Evolutionary conservation across 78 protist genomes (phyloP), one percentile per base, ranked within the genome.

Genomic region (Paulinella micropora): DNA sequence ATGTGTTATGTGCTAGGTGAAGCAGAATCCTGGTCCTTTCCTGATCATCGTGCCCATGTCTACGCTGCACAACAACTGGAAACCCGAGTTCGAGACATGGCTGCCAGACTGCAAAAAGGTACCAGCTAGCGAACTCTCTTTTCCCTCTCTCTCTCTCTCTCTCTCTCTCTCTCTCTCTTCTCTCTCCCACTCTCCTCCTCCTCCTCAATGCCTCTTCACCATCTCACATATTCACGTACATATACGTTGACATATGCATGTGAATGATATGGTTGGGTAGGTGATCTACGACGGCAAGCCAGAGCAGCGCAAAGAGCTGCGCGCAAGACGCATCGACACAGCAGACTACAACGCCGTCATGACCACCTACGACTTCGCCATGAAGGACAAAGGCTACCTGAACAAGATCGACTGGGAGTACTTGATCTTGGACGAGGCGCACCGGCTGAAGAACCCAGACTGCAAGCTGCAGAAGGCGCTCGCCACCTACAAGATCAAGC

Each of bases 21-120:
- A 37, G 79, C 6, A 4, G 34, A 83, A 34, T 3, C 1, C 0
- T 34, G 99, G 98, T 3, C 99, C 99, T 4, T 97, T 88, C 37
- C 93, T 98, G 29, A 86, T 98, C 36, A 92, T 97, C 0, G 99
- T 94, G 15, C 99, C 99, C 3, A 93, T 98, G 34, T 92, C 97
- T 1, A 97, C 99, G 23, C 23, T 98, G 0, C 85, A 9, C 29
- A 39, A 93, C 39, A 93, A 96, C 90, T 98, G 99, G 99, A 39
- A 82, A 4, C 88, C 91, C 38, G 99, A 98, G 88, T 87, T 95
- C 39, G 85, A 86, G 4, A 34, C 41, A 34, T 86, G 88, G 88
- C 35, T 81, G 9, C 84, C 88, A 15, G 34, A 35, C 69, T n/a
- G n/a, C n/a, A n/a, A n/a, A n/a, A n/a, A n/a, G n/a, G n/a, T n/a